Conservation (phyloP, 179 eudicot species). For the Silene noctiflora region DNA sequence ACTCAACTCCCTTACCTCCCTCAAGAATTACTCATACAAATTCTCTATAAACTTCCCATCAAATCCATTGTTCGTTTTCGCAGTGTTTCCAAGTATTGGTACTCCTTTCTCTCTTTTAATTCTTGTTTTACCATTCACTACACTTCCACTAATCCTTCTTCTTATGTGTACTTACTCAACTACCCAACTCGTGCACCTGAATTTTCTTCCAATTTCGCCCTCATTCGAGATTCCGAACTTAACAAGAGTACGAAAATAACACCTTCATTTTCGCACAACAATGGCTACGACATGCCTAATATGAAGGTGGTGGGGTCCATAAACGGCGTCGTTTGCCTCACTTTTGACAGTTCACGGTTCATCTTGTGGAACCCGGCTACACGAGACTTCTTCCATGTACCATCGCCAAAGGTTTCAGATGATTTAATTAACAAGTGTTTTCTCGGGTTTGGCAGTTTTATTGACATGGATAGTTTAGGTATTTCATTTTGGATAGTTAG, state of each 20-base stretch:
- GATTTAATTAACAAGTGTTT: background rate
- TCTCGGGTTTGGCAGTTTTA: conserved; percentile 3
- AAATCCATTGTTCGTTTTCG: conserved; percentile 19
- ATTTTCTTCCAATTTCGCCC: background rate
- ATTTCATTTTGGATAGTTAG: background rate
- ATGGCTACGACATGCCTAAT: background rate
- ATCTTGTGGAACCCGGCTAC: conserved; percentile 15
- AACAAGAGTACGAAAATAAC: background rate
- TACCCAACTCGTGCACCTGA: background rate
- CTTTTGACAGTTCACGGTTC: background rate
- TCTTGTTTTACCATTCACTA: background rate
- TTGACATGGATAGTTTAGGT: background rate
- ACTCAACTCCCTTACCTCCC: conserved; percentile 6
- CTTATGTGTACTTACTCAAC: conserved; percentile 7
- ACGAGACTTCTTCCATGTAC: background rate
- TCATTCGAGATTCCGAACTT: background rate
- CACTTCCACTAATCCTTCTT: background rate
- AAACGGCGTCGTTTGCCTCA: background rate
- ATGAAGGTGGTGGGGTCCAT: background rate
- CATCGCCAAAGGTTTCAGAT: background rate
- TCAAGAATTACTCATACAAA: conserved; percentile 8
- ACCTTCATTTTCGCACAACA: background rate
- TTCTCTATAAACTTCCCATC: conserved; percentile 6
- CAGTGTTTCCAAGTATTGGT: background rate
- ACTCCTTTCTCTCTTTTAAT: background rate